Evolutionary conservation across 2,329 filamentous ascomycete genomes (phyloP).

Genomic region (Monosporascus sp.): DNA sequence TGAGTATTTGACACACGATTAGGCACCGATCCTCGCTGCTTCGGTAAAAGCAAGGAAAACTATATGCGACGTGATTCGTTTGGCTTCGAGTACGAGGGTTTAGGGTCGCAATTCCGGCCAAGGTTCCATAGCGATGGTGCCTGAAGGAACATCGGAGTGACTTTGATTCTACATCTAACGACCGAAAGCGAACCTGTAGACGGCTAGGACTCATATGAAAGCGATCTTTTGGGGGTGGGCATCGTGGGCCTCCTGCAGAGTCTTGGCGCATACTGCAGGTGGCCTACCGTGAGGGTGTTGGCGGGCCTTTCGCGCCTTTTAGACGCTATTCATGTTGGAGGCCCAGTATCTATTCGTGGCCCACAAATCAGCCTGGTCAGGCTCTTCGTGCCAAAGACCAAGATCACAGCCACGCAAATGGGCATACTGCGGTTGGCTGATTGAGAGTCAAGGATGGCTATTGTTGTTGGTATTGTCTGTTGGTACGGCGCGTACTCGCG

Average conservation of each 20-base stretch:
- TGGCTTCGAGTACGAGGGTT: background rate
- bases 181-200: background rate
- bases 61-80: background rate
- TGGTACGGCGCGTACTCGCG: background rate
- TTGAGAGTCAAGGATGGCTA: background rate
- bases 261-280: background rate
- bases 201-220: background rate
- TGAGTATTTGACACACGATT: background rate
- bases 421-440: background rate
- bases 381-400: background rate
- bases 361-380: background rate
- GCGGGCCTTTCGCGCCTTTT: background rate
- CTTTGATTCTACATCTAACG: background rate
- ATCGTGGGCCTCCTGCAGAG: background rate
- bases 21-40: background rate
- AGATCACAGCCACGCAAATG: background rate
- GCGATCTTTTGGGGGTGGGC: background rate
- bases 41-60: background rate
- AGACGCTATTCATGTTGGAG: background rate
- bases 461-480: background rate
- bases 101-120: background rate
- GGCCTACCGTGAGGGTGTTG: background rate
- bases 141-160: background rate
- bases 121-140: background rate
- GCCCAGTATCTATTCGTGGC: background rate